Evolutionary conservation across 1,284 basidiomycete species (phyloP).

Genomic region (Chalciporus sp.): DNA sequence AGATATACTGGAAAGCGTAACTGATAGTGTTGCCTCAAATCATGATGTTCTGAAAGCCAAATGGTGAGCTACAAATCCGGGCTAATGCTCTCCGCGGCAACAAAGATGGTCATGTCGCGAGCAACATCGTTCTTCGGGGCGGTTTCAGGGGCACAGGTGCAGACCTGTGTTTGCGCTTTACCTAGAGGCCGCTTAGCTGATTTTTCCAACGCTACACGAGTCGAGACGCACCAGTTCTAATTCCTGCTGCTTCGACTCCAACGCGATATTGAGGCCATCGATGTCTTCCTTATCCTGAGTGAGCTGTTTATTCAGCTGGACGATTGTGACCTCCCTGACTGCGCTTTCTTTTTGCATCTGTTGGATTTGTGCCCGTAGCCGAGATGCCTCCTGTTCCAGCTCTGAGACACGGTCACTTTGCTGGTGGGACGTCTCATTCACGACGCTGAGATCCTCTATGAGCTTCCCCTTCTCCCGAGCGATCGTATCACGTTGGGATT

Average conservation of each 20-base stretch:
- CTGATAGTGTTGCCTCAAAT: conserved; percentile 14
- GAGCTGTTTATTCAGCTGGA: conserved; percentile 71
- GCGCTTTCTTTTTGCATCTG: conserved; percentile 79
- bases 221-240: conserved; percentile 71
- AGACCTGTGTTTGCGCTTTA: conserved; percentile 67
- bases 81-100: conserved; percentile 10
- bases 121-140: conserved; percentile 22
- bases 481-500: conserved; percentile 40
- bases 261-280: conserved; percentile 78
- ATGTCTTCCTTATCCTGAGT: conserved; percentile 76
- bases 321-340: conserved; percentile 78
- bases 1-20: conserved; percentile 10
- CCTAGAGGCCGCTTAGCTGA: conserved; percentile 41
- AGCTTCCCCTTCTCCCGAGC: conserved; percentile 4
- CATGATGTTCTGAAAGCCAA: neutral
- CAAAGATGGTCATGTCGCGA: conserved; percentile 14
- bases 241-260: conserved; percentile 90
- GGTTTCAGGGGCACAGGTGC: conserved; percentile 15
- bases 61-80: conserved; percentile 1
- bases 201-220: neutral
- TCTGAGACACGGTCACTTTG: conserved; percentile 17
- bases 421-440: neutral
- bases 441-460: conserved; percentile 1
- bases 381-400: conserved; percentile 38
- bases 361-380: conserved; percentile 65